Conservation (phyloP, 2,329 filamentous ascomycete genomes). For the Ophiocordyceps camponoti-rufipedis region DNA sequence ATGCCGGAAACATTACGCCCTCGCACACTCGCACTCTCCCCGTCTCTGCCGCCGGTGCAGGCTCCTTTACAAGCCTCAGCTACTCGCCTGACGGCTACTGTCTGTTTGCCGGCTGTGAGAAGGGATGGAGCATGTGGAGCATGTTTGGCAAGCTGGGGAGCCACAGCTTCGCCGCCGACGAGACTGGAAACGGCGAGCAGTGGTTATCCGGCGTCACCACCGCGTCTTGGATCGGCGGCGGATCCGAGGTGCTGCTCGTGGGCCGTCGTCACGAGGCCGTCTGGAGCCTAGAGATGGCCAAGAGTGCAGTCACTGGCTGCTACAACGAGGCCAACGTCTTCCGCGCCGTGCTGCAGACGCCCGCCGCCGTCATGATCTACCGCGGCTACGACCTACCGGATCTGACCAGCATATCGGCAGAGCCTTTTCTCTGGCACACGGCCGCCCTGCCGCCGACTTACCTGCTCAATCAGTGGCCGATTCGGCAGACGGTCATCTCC, state of each 20-base stretch:
- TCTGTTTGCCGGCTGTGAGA: slow-evolving; percentile 80
- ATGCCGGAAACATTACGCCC: slow-evolving; percentile 75
- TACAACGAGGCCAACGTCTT: slow-evolving; percentile 85
- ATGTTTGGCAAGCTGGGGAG: slow-evolving; percentile 86
- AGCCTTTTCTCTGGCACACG: slow-evolving; percentile 89
- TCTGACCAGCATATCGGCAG: slow-evolving; percentile 77
- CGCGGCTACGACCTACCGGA: slow-evolving; percentile 83
- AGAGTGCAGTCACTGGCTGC: slow-evolving; percentile 82
- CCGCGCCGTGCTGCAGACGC: slow-evolving; percentile 75
- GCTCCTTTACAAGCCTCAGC: slow-evolving; percentile 51
- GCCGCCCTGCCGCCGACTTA: slow-evolving; percentile 72
- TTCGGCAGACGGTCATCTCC: slow-evolving; percentile 72
- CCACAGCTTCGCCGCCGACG: slow-evolving; percentile 62
- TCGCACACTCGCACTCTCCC: slow-evolving; percentile 63
- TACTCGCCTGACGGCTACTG: slow-evolving; percentile 96
- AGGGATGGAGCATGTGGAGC: slow-evolving; percentile 92
- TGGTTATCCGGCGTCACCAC: slow-evolving; percentile 70
- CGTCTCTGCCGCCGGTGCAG: slow-evolving; percentile 48
- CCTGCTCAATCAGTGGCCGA: slow-evolving; percentile 83
- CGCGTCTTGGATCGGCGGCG: slow-evolving; percentile 74
- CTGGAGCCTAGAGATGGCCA: slow-evolving; percentile 81
- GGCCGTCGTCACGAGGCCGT: slow-evolving; percentile 55
- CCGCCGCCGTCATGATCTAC: slow-evolving; percentile 78
- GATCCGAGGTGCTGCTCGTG: slow-evolving; percentile 67
- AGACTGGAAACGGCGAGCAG: slow-evolving; percentile 49